Conservation (phyloP, 169 alveolate species). For the Theileria annulata region DNA sequence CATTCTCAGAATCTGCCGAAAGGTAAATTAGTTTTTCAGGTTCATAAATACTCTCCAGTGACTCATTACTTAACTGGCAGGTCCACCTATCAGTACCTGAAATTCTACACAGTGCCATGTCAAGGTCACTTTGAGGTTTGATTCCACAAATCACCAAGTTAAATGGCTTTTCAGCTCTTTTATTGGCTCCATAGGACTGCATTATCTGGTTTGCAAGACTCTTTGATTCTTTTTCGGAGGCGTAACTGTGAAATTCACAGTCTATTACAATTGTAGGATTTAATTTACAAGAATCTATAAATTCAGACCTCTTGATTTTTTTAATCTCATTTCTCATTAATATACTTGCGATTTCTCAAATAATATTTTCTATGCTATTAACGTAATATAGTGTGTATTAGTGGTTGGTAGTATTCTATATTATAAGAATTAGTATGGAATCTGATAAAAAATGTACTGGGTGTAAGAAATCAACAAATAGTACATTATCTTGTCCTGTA, state of each 20-base stretch:
- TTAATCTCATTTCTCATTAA: slow-evolving; percentile 12
- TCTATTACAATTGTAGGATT: slow-evolving; percentile 56
- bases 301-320: background rate
- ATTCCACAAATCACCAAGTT: slow-evolving; percentile 62
- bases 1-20: slow-evolving; percentile 61
- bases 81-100: slow-evolving; percentile 63
- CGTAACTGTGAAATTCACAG: slow-evolving; percentile 61
- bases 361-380: background rate
- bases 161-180: slow-evolving; percentile 55
- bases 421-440: slow-evolving; percentile 14
- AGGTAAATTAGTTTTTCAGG: slow-evolving; percentile 20
- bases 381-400: background rate
- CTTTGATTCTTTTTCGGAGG: slow-evolving; percentile 59
- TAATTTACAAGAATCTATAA: slow-evolving; percentile 13
- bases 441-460: slow-evolving; percentile 54
- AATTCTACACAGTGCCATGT: slow-evolving; percentile 38
- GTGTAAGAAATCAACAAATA: slow-evolving; percentile 52
- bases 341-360: background rate
- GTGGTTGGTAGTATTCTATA: background rate
- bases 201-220: slow-evolving; percentile 66
- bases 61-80: slow-evolving; percentile 32
- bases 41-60: slow-evolving; percentile 36
- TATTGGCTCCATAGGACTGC: slow-evolving; percentile 65
- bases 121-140: slow-evolving; percentile 44
- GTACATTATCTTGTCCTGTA: slow-evolving; percentile 74